phyloP scores from a whole-genome alignment of 1,139 yeast genomes.

The Yamadazyma mexicana region DNA sequence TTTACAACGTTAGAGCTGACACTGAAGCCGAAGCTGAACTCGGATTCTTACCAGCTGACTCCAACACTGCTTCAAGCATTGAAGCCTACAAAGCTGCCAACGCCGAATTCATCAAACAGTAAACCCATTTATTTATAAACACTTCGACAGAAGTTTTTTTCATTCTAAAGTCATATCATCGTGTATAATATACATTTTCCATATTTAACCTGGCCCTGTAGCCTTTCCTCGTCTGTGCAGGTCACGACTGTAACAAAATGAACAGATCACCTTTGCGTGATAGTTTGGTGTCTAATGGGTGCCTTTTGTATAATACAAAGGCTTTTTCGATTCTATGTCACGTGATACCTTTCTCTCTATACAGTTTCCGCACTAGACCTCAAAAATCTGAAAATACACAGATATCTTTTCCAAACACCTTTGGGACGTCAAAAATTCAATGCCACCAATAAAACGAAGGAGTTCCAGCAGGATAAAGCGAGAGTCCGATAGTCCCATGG shows the following conservation, averaged over 20 bases:
- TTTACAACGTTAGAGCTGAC: conserved; percentile 47
- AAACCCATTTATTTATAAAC: neutral
- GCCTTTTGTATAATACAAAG: too few relatives aligned
- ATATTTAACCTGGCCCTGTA: too few relatives aligned
- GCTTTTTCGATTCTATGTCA: too few relatives aligned
- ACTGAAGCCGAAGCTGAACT: conserved; percentile 39
- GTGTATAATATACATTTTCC: conserved; percentile 3
- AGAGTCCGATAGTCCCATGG: neutral
- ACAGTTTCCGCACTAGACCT: neutral
- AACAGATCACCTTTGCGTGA: too few relatives aligned
- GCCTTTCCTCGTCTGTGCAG: too few relatives aligned
- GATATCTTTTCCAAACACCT: neutral
- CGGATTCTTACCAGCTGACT: conserved; percentile 37
- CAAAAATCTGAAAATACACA: neutral
- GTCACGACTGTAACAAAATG: too few relatives aligned
- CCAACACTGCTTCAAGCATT: conserved; percentile 27
- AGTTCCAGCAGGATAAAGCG: conserved; percentile 10
- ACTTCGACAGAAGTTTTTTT: neutral
- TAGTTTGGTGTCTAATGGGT: too few relatives aligned
- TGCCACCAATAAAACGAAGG: conserved; percentile 14
- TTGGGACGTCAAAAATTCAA: neutral
- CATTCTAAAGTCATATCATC: conserved; percentile 2
- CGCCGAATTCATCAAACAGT: conserved; percentile 34
- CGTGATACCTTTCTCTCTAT: neutral
- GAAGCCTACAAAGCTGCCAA: conserved; percentile 37